Base-by-base conservation (phyloP, 2,329 filamentous ascomycete genomes). In the Hymenoscyphus infarciens region DNA sequence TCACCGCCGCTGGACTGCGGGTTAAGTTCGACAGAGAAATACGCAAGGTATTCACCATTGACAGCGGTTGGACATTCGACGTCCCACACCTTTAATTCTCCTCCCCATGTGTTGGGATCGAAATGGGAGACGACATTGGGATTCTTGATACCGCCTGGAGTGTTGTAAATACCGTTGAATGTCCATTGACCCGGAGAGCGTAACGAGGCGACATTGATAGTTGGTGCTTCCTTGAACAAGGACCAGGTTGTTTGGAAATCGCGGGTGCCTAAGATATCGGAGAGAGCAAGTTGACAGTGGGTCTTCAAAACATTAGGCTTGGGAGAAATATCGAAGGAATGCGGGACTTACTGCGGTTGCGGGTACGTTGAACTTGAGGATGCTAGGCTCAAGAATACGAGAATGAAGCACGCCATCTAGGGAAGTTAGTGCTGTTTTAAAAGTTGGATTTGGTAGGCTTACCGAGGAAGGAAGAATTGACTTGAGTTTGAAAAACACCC, bases 401-500 rank as follows among this genome's bases (percentile, higher is more conserved):
- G 25, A n/a, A 49, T 49, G n/a, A 22, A 25, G 4, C 19, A 22
- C n/a, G 10, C 19, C 42, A 5, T 49, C 42, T 49, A 22, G 42
- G n/a, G 19, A 49, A 13, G 19, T 49, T 49, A 49, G 42, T 22
- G 42, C 10, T 49, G 42, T 8, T 22, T 22, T 22, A 15, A 3
- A 15, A 25, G n/a, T 49, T 13, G 19, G 19, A 22, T 49, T 49
- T 5, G 42, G 19, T 11, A 22, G 10, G n/a, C 42, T 49, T 49
- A 49, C 42, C 3, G 10, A 49, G 22, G 1, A 3, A 11, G 42
- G 42, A 22, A 10, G 7, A 6, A n/a, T 49, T 49, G 42, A 49
- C 42, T 49, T 49, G 42, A 22, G 42, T 49, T 49, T 49, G 42
- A 22, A 49, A 49, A 10, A 49, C 42, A 49, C 42, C 42, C n/a